Evolutionary conservation across 768 basidiomycete genomes (phyloP).

Genomic region (Asterophora parasitica): DNA sequence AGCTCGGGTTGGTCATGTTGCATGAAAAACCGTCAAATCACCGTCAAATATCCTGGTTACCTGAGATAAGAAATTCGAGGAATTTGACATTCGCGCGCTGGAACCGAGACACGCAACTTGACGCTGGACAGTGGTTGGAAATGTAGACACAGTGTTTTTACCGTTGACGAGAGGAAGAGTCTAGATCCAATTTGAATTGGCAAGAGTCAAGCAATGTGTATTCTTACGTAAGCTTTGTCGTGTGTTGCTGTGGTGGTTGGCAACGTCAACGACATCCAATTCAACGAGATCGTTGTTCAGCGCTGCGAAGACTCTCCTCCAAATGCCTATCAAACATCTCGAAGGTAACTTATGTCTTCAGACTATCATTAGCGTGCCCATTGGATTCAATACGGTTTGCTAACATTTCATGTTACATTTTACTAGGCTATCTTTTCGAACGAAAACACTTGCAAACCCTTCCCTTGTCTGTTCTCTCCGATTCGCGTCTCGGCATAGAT

Average conservation of each 20-base stretch:
- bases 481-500: conserved; percentile 96
- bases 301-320: conserved; percentile 18
- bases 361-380: background rate
- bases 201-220: too few species aligned
- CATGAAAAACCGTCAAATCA: too few species aligned
- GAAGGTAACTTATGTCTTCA: conserved; percentile 52
- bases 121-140: too few species aligned
- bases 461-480: conserved; percentile 74
- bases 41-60: too few species aligned
- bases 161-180: background rate
- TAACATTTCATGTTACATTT: conserved; percentile 15
- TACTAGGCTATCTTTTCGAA: conserved; percentile 75
- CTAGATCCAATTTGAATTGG: too few species aligned
- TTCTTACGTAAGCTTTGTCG: conserved; percentile 19
- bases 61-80: too few species aligned
- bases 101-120: background rate
- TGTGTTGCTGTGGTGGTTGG: conserved; percentile 19
- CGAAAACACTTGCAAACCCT: conserved; percentile 84
- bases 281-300: conserved; percentile 24
- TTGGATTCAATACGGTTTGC: background rate
- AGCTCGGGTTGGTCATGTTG: too few species aligned
- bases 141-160: too few species aligned
- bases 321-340: conserved; percentile 80
- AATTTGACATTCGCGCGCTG: too few species aligned
- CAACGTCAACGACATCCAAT: conserved; percentile 32